Conservation (phyloP, 2,329 filamentous ascomycete genomes). For the Cercospora sp. region DNA sequence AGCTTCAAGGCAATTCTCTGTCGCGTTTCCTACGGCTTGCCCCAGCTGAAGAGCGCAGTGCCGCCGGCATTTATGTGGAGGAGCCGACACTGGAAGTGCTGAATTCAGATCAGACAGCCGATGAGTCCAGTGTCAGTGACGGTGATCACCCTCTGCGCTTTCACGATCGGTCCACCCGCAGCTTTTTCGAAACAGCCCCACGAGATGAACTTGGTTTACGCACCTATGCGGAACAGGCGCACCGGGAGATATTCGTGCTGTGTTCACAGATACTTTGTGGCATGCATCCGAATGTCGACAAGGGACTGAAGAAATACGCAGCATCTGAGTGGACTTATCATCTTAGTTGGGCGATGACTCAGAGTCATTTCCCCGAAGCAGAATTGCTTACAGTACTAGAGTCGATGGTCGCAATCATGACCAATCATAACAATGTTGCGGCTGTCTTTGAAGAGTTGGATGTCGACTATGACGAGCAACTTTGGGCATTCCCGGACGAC, state of each 20-base stretch:
- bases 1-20: constrained; percentile 10
- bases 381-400: background rate
- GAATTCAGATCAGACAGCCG: background rate
- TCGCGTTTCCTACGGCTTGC: constrained; percentile 7
- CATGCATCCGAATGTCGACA: background rate
- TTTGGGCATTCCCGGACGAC: background rate
- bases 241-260: constrained; percentile 9
- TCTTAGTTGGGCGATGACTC: background rate
- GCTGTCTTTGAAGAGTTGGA: constrained; percentile 4
- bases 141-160: constrained; percentile 9
- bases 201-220: background rate
- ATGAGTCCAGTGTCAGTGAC: background rate
- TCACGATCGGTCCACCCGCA: constrained; percentile 4
- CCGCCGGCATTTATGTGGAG: background rate
- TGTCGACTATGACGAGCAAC: constrained; percentile 5
- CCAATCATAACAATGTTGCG: constrained; percentile 1
- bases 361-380: background rate
- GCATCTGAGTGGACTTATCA: constrained; percentile 11
- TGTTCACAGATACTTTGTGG: constrained; percentile 10
- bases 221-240: background rate
- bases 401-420: constrained; percentile 9
- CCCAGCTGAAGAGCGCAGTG: constrained; percentile 5
- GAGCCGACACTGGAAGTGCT: constrained; percentile 1
- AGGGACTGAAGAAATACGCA: constrained; percentile 4
- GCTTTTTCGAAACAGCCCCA: background rate